These are phyloP conservation scores for Agrocybe chaxingu DNA, from an alignment of 768 basidiomycete species.

Conservation along the genomic window DNA sequence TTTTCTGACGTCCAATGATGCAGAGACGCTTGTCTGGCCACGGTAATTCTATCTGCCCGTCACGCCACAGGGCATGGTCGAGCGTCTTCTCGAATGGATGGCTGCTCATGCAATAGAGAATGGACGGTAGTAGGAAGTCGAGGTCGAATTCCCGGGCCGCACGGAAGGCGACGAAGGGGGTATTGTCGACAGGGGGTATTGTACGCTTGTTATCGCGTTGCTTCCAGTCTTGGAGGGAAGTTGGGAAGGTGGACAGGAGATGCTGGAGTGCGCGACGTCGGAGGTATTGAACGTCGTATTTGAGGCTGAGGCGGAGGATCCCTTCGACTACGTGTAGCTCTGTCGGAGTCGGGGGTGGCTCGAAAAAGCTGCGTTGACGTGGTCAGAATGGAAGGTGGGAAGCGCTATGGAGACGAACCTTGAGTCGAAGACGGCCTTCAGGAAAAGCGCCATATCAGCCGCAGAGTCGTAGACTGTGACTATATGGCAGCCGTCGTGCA, in stretches of 20 bases:
- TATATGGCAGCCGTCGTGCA: conserved; percentile 25
- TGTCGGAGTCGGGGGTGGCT: conserved; percentile 29
- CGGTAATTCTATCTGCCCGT: conserved; percentile 18
- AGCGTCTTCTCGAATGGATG: conserved; percentile 33
- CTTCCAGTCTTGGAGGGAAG: conserved; percentile 29
- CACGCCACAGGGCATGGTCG: conserved; percentile 28
- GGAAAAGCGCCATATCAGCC: conserved; percentile 30
- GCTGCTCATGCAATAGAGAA: conserved; percentile 34
- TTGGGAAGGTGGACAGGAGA: conserved; percentile 33
- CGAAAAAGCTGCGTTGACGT: conserved; percentile 24
- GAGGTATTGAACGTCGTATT: conserved; percentile 36
- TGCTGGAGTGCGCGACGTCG: conserved; percentile 30
- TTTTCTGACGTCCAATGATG: conserved; percentile 24
- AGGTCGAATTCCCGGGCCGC: conserved; percentile 32
- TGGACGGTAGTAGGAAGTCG: conserved; percentile 31
- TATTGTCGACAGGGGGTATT: conserved; percentile 34
- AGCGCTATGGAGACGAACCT: conserved; percentile 18
- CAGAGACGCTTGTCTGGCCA: conserved; percentile 26
- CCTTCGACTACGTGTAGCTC: conserved; percentile 26
- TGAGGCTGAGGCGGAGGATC: conserved; percentile 34
- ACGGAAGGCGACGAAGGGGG: conserved; percentile 34
- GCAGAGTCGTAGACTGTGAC: conserved; percentile 31
- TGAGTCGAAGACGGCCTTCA: conserved; percentile 33
- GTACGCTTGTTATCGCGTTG: conserved; percentile 30
- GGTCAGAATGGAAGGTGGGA: background rate